These are phyloP conservation scores for Veloporphyrellus conicus DNA, from an alignment of 1,284 basidiomycete species.

Conservation along the genomic window DNA sequence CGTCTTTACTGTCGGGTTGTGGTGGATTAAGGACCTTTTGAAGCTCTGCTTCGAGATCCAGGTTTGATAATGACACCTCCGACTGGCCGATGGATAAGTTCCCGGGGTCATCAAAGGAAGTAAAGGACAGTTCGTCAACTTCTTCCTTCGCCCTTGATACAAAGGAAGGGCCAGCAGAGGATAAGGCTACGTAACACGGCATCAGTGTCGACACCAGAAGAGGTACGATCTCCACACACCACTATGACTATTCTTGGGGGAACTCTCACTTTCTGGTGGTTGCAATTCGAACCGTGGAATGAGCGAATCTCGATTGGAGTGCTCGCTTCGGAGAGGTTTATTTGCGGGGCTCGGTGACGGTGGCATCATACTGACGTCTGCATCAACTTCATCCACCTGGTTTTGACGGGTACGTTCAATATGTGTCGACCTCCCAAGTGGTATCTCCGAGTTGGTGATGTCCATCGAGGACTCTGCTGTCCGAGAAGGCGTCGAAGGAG, in stretches of 20 bases:
- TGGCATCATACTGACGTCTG: constrained; percentile 51
- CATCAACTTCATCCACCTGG: constrained; percentile 38
- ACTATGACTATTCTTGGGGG: constrained; percentile 15
- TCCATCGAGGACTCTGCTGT: constrained; percentile 17
- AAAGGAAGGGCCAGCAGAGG: constrained; percentile 24
- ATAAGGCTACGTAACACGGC: constrained; percentile 9
- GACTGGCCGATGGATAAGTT: constrained; percentile 34
- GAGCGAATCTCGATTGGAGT: constrained; percentile 29
- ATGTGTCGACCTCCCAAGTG: constrained; percentile 48
- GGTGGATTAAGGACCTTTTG: constrained; percentile 21
- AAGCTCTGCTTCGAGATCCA: constrained; percentile 31
- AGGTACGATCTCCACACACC: constrained; percentile 14
- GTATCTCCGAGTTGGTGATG: constrained; percentile 33
- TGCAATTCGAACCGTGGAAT: constrained; percentile 43
- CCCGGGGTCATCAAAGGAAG: constrained; percentile 32
- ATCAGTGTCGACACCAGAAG: background rate
- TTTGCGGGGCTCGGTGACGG: constrained; percentile 60
- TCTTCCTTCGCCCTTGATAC: constrained; percentile 29
- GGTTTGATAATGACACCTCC: constrained; percentile 32
- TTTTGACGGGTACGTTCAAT: constrained; percentile 42
- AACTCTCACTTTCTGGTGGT: constrained; percentile 17
- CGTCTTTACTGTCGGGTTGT: constrained; percentile 8
- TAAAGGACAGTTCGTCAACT: constrained; percentile 36
- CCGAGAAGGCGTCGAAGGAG: constrained; percentile 25
- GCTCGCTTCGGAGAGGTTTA: constrained; percentile 11